Evolutionary conservation across 257 asterid genomes (phyloP), one percentile per base, ranked within the genome.

Genomic region (Nicotiana benthamiana): DNA sequence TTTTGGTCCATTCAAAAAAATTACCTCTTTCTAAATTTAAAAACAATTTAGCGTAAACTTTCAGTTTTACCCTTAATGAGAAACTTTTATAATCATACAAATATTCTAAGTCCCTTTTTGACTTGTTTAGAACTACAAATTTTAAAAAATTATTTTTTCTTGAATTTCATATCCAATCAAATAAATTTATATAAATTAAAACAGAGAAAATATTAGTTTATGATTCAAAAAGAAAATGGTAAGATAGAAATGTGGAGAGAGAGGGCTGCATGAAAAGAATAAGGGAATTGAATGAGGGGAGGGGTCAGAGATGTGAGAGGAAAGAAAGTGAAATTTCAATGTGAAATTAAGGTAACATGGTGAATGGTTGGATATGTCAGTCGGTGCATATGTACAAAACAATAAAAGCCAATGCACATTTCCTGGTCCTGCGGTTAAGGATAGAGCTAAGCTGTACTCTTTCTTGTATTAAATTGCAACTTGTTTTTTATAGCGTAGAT

Each of bases 361-460:
- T 75, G 54, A 9, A 40, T 62, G 70, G 81, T 83, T 83, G 83
- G 74, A 80, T 89, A 75, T 85, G 83, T 86, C 85, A 82, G 56
- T 77, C 67, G 56, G 30, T 82, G 80, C 16, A 20, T 22, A 54
- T 80, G 88, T 84, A 81, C 86, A 85, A 84, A 87, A 72, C 5
- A n/a, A 66, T 66, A 84, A 80, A 80, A 81, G 60, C 16, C 40
- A 79, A 61, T 9, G 20, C 12, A 59, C 28, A 15, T 53, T 40
- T 16, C 85, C 85, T 83, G 83, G 81, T 90, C 89, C 86, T 79
- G 68, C 77, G 82, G 80, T 80, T n/a, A 84, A 53, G 61, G 57
- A 36, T 51, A 18, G 32, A 40, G 48, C 48, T 40, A 24, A 27
- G 5, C 36, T 32, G n/a, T 1, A 1, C 7, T 26, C 67, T 30